Conservation (phyloP, 2,329 filamentous ascomycete species). For the Monilinia fructicola region DNA sequence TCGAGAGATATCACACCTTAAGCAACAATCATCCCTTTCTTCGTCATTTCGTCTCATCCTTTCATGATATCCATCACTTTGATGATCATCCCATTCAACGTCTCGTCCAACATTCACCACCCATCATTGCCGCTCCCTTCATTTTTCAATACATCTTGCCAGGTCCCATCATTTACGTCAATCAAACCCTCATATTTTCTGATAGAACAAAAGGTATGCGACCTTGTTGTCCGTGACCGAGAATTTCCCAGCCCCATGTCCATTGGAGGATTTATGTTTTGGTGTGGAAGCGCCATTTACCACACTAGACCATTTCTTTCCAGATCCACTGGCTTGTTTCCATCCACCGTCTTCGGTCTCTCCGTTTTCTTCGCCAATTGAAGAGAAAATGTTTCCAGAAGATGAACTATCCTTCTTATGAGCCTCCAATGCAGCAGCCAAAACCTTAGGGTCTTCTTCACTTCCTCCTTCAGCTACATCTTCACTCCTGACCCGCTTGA, state of each 20-base stretch:
- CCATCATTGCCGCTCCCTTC: neutral
- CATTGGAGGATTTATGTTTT: slow-evolving; percentile 55
- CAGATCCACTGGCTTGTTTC: slow-evolving; percentile 77
- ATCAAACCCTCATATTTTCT: slow-evolving; percentile 46
- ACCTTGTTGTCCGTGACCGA: slow-evolving; percentile 89
- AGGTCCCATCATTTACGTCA: slow-evolving; percentile 2
- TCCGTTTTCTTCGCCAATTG: slow-evolving; percentile 62
- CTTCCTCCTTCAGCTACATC: slow-evolving; percentile 85
- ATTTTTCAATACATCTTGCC: neutral
- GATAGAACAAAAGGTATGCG: slow-evolving; percentile 94
- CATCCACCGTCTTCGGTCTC: slow-evolving; percentile 72
- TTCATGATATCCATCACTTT: slow-evolving; percentile 6
- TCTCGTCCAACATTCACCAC: neutral
- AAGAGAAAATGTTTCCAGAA: slow-evolving; percentile 71
- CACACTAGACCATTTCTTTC: slow-evolving; percentile 71
- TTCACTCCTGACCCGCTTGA: slow-evolving; percentile 79
- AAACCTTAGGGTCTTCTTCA: slow-evolving; percentile 73
- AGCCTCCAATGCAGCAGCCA: slow-evolving; percentile 64
- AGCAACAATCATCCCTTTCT: slow-evolving; percentile 2
- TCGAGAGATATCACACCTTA: slow-evolving; percentile 1
- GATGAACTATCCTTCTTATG: slow-evolving; percentile 57
- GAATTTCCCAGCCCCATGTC: slow-evolving; percentile 42
- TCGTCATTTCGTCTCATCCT: slow-evolving; percentile 6
- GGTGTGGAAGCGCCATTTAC: slow-evolving; percentile 63
- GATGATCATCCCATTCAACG: neutral